Base-by-base conservation (phyloP, 148 eudicot genomes). In the Camellia granthamiana region DNA sequence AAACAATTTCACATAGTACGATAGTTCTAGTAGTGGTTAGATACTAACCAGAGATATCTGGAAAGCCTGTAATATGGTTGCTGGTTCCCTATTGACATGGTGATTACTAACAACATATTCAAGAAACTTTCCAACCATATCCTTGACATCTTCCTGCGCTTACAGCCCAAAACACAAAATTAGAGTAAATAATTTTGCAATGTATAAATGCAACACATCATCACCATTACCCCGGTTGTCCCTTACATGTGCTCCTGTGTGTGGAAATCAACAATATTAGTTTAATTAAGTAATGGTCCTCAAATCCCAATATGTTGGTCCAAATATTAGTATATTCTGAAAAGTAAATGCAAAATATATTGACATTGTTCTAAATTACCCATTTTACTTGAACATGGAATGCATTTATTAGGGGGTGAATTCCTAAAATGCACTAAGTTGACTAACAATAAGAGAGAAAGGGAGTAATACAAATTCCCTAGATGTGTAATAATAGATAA, bases 21-120 rank as follows among this genome's bases (percentile, higher is more conserved):
- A 63, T 38, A 72, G 30, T 42, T 62, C 3, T 18, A 79, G 70
- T 61, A 52, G 16, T 21, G 52, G 77, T 49, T 12, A 63, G 43
- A 83, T 66, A 78, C 90, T 65, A 77, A 95, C 99, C 97, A 95
- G 86, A 79, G 97, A 90, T 75, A 95, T 88, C 77, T 88, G 90
- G 82, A 95, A 92, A 84, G 99, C 97, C 81, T 95, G 92, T 64
- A 92, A 82, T 69, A 81, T 84, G 62, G 91, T 72, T 58, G 79
- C 84, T 11, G 93, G 88, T 74, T 90, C 93, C 76, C 85, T 88
- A 52, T 21, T 83, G 81, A 95, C 88, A 69, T 83, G 93, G 81
- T 88, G 89, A 80, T 92, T 88, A 71, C 88, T 83, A 72, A 92
- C 64, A 44, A 95, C 85, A 83, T 90, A 91, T 79, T 88, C 90